Base-by-base conservation (phyloP, 345 rosid species). In the Populus simonii region DNA sequence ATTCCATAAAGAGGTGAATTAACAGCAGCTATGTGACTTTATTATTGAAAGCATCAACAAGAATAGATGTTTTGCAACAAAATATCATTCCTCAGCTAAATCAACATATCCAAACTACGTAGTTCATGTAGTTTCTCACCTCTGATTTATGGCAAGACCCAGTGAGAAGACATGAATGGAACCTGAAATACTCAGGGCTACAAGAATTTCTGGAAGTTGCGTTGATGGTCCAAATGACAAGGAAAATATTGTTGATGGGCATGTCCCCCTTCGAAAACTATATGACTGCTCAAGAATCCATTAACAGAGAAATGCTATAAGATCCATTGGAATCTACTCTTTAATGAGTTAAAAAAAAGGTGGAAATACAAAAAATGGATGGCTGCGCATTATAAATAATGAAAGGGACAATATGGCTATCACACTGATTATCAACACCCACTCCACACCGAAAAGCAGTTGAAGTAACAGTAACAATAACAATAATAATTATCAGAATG, bases 241-340 rank as follows among this genome's bases (percentile, higher is more conserved):
- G 69, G 98, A 94, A 85, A 82, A 93, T 89, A 94, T 89, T 4
- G 91, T 89, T n/a, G 98, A 92, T 29, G 93, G 86, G 70, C 84
- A 93, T 78, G 94, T 87, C 45, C 97, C 98, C 87, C 98, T 92
- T 77, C 97, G 89, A 76, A 94, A 93, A 84, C 97, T 90, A 84
- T 85, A 91, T 61, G 93, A 89, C 92, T 93, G 88, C 76, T 73
- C 74, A 75, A 84, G 55, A 59, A 57, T 2, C 31, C 27, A 57
- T 68, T 13, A 55, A 35, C 59, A 43, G 15, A 47, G 67, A n/a
- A 38, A 17, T 53, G 59, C n/a, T 53, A 20, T 7, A 66, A 66
- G 39, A 57, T 55, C 55, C 36, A 2, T 22, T 15, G 8, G 22
- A 31, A 36, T 68, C 73, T 70, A 31, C 61, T 43, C 17, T 3